These are phyloP conservation scores for Daedaleopsis nitida DNA, from an alignment of 768 basidiomycete species.

Conservation along the genomic window DNA sequence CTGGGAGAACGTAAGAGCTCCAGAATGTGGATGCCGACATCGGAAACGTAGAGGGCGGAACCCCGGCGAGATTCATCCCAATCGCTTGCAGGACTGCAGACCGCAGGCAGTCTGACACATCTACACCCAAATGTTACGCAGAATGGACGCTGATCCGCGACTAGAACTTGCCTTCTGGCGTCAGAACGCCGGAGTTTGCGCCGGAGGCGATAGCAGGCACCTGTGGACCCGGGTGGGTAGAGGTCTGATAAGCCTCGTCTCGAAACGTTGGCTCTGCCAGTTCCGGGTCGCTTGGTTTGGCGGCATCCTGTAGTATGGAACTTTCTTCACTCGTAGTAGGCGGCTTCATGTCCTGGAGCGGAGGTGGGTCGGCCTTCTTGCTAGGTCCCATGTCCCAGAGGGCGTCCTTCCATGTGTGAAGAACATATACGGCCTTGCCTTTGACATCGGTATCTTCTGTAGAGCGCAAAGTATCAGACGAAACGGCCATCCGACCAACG, in stretches of 20 bases:
- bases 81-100: conserved; percentile 70
- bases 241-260: too few relatives aligned
- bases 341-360: conserved; percentile 22
- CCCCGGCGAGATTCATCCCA: conserved; percentile 44
- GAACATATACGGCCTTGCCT: conserved; percentile 74
- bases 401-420: conserved; percentile 78
- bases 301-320: background rate
- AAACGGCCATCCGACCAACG: conserved; percentile 70
- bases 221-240: too few relatives aligned
- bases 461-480: conserved; percentile 45
- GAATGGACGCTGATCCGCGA: too few relatives aligned
- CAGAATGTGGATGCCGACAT: conserved; percentile 78
- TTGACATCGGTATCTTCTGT: conserved; percentile 47
- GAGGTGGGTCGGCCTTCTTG: conserved; percentile 58
- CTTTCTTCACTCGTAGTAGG: background rate
- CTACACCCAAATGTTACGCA: too few relatives aligned
- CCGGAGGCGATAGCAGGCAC: too few relatives aligned
- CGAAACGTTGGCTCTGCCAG: too few relatives aligned
- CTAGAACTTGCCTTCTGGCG: conserved; percentile 35
- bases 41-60: conserved; percentile 64
- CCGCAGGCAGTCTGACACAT: conserved; percentile 60
- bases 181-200: too few relatives aligned
- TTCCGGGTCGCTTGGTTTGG: background rate
- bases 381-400: conserved; percentile 65
- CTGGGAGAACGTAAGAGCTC: conserved; percentile 74